These are phyloP conservation scores for Keithomyces neogunnii DNA, from an alignment of 2,329 filamentous ascomycete species.

Conservation along the genomic window DNA sequence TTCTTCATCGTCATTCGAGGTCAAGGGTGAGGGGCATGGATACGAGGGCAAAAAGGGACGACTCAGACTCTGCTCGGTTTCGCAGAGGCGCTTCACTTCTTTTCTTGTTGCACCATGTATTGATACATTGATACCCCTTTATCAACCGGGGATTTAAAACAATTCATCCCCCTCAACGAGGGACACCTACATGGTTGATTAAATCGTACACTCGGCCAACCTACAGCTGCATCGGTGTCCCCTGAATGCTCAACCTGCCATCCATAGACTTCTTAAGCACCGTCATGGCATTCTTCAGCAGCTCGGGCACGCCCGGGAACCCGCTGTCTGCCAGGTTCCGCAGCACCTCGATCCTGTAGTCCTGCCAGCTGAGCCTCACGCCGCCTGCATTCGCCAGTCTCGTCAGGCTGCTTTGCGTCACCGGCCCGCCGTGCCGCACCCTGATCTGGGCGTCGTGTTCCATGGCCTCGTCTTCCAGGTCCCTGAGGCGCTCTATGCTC, in stretches of 20 bases:
- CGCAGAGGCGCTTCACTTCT: conserved; percentile 6
- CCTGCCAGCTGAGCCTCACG: conserved; percentile 58
- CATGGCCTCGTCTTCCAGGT: conserved; percentile 47
- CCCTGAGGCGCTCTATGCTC: conserved; percentile 46
- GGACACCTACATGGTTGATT: neutral
- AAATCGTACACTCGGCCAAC: neutral
- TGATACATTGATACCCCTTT: conserved; percentile 15
- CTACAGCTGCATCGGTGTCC: conserved; percentile 8
- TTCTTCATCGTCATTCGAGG: conserved; percentile 3
- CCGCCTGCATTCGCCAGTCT: conserved; percentile 59
- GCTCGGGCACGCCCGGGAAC: conserved; percentile 54
- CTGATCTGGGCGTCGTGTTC: conserved; percentile 30
- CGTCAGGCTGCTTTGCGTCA: conserved; percentile 58
- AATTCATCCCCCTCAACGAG: neutral
- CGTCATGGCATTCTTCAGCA: conserved; percentile 79
- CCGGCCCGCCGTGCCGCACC: conserved; percentile 55
- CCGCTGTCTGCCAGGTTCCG: conserved; percentile 56
- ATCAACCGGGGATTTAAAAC: conserved; percentile 18
- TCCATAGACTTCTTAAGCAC: conserved; percentile 49
- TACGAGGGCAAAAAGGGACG: conserved; percentile 11
- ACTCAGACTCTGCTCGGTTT: conserved; percentile 22
- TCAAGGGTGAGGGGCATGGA: conserved; percentile 15
- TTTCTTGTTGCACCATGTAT: conserved; percentile 17
- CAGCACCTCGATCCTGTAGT: conserved; percentile 67
- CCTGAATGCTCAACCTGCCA: conserved; percentile 15